Percentiles rank a stretch among this genome's conserved stretches.
Evolutionary conservation across 305 asterid genomes (phyloP).

Genomic region (Rubia peregrina): DNA sequence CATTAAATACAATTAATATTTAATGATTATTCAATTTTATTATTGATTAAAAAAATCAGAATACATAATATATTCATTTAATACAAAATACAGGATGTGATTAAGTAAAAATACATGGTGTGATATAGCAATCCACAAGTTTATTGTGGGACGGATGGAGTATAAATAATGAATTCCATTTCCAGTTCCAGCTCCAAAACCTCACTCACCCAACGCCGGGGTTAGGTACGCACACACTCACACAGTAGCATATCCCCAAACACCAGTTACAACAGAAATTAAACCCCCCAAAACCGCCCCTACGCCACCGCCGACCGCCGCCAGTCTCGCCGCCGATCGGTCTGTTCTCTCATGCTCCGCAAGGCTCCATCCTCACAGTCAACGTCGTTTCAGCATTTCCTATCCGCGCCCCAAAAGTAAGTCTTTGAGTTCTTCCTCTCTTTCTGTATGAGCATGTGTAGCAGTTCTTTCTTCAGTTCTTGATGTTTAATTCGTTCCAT

Average conservation of each 20-base stretch:
- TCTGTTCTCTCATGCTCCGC: not conserved
- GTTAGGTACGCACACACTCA: conserved; percentile 15
- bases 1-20: too few relatives aligned
- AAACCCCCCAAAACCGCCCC: conserved; percentile 7
- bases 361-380: conserved; percentile 7
- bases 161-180: not conserved
- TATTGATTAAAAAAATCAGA: too few relatives aligned
- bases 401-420: conserved; percentile 23
- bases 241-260: not conserved
- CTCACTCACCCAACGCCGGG: conserved; percentile 16
- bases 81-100: too few relatives aligned
- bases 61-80: too few relatives aligned
- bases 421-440: conserved; percentile 5
- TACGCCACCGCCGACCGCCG: not conserved
- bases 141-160: too few relatives aligned
- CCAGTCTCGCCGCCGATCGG: conserved; percentile 15
- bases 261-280: not conserved
- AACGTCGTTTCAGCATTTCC: conserved; percentile 16
- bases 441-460: conserved; percentile 10
- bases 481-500: conserved; percentile 2
- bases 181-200: conserved; percentile 11
- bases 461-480: conserved; percentile 7
- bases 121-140: too few relatives aligned
- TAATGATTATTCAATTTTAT: too few relatives aligned
- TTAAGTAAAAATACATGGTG: too few relatives aligned